Evolutionary conservation across 1,139 yeast genomes (phyloP), one percentile per base, ranked within the genome.

Genomic region (Tardiomyces digboiensis): DNA sequence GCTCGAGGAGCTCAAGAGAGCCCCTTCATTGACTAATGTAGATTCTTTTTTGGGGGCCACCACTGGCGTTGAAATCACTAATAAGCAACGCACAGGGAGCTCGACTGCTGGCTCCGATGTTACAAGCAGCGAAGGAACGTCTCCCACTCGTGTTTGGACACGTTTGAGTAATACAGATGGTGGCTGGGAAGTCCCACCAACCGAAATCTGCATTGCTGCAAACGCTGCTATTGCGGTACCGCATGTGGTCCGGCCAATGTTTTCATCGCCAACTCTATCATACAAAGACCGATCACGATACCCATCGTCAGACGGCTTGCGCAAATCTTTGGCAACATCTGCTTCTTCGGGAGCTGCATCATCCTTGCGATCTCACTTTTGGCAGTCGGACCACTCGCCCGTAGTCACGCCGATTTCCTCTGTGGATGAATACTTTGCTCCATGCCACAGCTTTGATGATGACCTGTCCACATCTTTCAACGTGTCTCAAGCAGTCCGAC

Each of bases 101-200:
- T 13, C 33, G 10, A 16, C 33, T 3, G 14, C 33, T 5, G 33
- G 14, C 5, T 16, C 33, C 12, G 33, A 26, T 3, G 4, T 16
- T n/a, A n/a, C 33, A 26, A 16, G 10, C 5, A 8, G 33, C 26
- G 26, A 22, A 7, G 33, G 33, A 20, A 40, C 14, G 39, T 23
- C 26, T 33, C 36, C 20, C 44, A 23, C 23, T n/a, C 38, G 22
- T 18, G 29, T 21, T 29, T 21, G 29, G 20, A 23, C 44, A 2
- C 47, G 10, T 37, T 49, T 1, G 43, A 51, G 2, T 44, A 43
- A 26, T 44, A 46, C 45, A 23, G 53, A 44, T 6, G 49, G 48
- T 0, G 59, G 60, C n/a, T 58, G 61, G 61, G 59, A 58, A 26
- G 48, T 56, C 12, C 55, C 57, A 29, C 38, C 36, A 18, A 39